phyloP scores from a whole-genome alignment of 2,329 filamentous ascomycete genomes.

The Bimuria novae-zelandiae region DNA sequence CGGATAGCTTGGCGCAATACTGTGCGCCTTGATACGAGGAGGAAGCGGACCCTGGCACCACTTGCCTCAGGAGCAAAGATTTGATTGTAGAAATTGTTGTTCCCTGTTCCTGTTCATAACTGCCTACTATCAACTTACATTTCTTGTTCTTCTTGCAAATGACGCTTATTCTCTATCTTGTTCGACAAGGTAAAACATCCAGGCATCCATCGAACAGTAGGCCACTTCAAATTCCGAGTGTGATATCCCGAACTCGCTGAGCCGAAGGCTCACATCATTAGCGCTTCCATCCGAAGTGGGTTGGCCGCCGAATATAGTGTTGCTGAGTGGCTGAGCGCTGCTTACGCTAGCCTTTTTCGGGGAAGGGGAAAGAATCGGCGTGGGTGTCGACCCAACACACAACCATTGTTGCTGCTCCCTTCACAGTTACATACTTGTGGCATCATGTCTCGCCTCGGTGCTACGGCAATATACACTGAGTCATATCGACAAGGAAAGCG shows the following conservation, averaged over 20 bases:
- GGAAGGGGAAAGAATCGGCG: not conserved
- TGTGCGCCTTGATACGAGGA: not conserved
- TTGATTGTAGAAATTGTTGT: not conserved
- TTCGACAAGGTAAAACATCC: too few species aligned
- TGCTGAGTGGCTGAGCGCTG: slow-evolving; percentile 3
- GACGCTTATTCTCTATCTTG: too few species aligned
- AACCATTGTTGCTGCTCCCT: too few species aligned
- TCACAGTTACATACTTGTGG: too few species aligned
- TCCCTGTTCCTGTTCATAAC: too few species aligned
- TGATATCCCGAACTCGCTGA: not conserved
- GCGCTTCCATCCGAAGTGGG: not conserved
- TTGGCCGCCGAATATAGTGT: slow-evolving; percentile 2
- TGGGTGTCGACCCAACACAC: not conserved
- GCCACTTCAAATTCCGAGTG: too few species aligned
- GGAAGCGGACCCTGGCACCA: not conserved
- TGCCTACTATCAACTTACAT: too few species aligned
- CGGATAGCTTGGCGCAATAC: not conserved
- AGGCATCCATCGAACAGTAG: too few species aligned
- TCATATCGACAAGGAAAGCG: too few species aligned
- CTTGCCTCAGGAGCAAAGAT: not conserved
- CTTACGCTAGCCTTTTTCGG: not conserved
- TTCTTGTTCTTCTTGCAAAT: too few species aligned
- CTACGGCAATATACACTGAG: too few species aligned
- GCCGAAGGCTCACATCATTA: not conserved
- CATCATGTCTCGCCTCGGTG: too few species aligned